Evolutionary conservation across 768 basidiomycete species (phyloP).

Genomic region (Psilocybe cyanescens): DNA sequence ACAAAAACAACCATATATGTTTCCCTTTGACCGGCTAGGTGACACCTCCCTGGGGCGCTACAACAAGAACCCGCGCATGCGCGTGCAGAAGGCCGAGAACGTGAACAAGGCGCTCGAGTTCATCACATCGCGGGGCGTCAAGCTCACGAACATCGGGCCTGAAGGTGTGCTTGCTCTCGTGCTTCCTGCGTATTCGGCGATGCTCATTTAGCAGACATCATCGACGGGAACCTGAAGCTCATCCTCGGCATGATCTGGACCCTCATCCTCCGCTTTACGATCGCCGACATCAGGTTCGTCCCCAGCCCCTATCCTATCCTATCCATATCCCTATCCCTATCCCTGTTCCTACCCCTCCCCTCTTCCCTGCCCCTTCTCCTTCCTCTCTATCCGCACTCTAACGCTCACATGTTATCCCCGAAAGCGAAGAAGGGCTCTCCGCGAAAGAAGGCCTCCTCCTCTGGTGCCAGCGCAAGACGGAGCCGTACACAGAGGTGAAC

Average conservation of each 20-base stretch:
- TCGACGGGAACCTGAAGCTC: conserved; percentile 97
- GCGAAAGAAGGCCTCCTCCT: conserved; percentile 96
- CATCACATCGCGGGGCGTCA: conserved; percentile 91
- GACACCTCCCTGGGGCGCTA: conserved; percentile 94
- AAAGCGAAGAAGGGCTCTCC: conserved; percentile 96
- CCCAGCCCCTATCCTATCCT: too few species aligned
- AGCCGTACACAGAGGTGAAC: conserved; percentile 87
- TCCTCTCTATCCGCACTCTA: not conserved
- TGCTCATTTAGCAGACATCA: conserved; percentile 69
- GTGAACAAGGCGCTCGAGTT: conserved; percentile 96
- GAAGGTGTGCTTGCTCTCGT: conserved; percentile 60
- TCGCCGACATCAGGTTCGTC: conserved; percentile 91
- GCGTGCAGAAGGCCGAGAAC: conserved; percentile 98
- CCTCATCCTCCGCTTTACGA: conserved; percentile 94
- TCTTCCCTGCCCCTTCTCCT: not conserved
- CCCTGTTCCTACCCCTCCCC: not conserved
- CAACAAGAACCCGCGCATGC: conserved; percentile 87
- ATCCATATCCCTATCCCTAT: not conserved
- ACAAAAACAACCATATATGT: not conserved
- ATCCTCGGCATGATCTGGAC: conserved; percentile 99
- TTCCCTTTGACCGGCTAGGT: conserved; percentile 43
- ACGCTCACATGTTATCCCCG: conserved; percentile 13
- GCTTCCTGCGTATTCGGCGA: conserved; percentile 9
- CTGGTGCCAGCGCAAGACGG: conserved; percentile 98
- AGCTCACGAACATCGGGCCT: conserved; percentile 96